Percentiles rank a stretch among this genome's conserved stretches.
phyloP scores from a whole-genome alignment of 2,329 filamentous ascomycete species.

The Diplocarpon mali region DNA sequence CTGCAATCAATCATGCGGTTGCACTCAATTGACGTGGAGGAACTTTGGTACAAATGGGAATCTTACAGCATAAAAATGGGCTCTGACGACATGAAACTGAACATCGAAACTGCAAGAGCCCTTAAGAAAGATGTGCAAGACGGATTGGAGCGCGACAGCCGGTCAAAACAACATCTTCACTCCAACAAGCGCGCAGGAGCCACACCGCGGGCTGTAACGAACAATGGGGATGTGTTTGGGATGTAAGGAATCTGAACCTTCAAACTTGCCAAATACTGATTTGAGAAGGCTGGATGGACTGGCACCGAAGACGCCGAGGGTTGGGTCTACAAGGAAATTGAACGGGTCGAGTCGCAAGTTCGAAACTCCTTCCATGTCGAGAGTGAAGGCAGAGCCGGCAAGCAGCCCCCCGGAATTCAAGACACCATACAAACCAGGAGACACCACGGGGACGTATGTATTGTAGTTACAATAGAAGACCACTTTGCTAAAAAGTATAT shows the following conservation, averaged over 20 bases:
- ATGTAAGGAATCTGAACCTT: conserved; percentile 43
- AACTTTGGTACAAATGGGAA: conserved; percentile 98
- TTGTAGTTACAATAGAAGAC: background rate
- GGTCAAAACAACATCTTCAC: conserved; percentile 52
- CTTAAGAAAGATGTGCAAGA: conserved; percentile 87
- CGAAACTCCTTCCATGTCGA: conserved; percentile 38
- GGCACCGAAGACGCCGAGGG: conserved; percentile 48
- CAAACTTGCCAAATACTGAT: conserved; percentile 15
- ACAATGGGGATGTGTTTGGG: conserved; percentile 63
- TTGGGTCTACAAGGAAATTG: conserved; percentile 18
- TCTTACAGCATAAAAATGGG: conserved; percentile 95
- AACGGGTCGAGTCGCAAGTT: conserved; percentile 26
- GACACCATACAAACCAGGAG: conserved; percentile 27
- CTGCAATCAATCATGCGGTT: conserved; percentile 78
- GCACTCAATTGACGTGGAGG: conserved; percentile 69
- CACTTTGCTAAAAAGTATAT: background rate
- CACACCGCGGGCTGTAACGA: conserved; percentile 48
- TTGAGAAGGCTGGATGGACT: conserved; percentile 50
- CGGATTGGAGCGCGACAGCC: conserved; percentile 63
- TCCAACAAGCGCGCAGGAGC: conserved; percentile 52
- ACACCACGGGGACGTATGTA: conserved; percentile 20
- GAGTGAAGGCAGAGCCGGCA: conserved; percentile 34
- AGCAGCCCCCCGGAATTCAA: conserved; percentile 36
- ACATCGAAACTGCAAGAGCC: conserved; percentile 58
- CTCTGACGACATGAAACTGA: conserved; percentile 59